Conservation (phyloP, 768 basidiomycete species). For the Termitomyces sp. region DNA sequence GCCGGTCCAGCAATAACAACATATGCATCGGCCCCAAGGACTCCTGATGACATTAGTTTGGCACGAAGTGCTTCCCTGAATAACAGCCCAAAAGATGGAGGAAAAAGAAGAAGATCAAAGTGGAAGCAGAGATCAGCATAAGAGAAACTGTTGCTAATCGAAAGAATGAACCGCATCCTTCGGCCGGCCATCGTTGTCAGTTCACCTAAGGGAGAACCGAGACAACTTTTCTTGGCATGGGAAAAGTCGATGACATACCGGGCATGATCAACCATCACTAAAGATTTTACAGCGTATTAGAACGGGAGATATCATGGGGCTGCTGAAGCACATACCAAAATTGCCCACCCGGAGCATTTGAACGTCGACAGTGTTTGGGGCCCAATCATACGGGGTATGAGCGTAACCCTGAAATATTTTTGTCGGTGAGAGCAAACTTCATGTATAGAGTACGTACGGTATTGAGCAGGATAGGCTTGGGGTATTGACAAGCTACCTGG, state of each 20-base stretch:
- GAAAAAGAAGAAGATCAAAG: not conserved
- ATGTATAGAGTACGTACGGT: constrained; percentile 39
- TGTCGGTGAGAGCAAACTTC: constrained; percentile 10
- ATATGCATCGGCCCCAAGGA: constrained; percentile 65
- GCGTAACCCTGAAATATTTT: constrained; percentile 51
- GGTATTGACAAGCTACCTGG: constrained; percentile 67
- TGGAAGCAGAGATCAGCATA: constrained; percentile 15
- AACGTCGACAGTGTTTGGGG: constrained; percentile 66
- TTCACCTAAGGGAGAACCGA: constrained; percentile 41
- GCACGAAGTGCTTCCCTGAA: constrained; percentile 64
- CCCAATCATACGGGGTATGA: constrained; percentile 68
- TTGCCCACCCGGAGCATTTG: constrained; percentile 78
- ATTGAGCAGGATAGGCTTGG: constrained; percentile 78
- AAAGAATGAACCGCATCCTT: constrained; percentile 51
- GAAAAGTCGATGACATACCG: constrained; percentile 30
- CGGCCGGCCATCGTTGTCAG: constrained; percentile 82
- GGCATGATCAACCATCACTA: constrained; percentile 73
- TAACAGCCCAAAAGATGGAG: not conserved
- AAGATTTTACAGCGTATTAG: constrained; percentile 4
- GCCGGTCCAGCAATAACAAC: constrained; percentile 81
- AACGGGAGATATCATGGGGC: constrained; percentile 1
- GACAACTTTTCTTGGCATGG: constrained; percentile 6
- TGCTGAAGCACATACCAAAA: constrained; percentile 36
- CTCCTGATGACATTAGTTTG: constrained; percentile 55
- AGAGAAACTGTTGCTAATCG: constrained; percentile 7